Evolutionary conservation across 192 early-diverging fungal species (phyloP).

Genomic region (Allomyces javanicus): DNA sequence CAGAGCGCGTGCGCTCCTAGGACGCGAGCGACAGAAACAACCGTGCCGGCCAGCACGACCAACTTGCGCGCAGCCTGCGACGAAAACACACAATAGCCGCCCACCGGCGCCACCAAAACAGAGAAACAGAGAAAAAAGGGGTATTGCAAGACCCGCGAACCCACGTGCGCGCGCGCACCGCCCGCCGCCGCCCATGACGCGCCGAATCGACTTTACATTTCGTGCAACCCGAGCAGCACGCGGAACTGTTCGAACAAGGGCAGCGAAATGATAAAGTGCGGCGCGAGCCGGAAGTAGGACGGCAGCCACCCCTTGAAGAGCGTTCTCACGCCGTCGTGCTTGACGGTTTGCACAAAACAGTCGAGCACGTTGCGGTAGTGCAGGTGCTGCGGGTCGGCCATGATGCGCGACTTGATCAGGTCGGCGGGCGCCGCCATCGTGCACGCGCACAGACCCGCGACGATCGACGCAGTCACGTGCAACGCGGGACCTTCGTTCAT

Average conservation of each 20-base stretch:
- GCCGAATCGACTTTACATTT: too few species aligned
- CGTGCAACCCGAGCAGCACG: neutral
- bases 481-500: neutral
- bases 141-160: too few species aligned
- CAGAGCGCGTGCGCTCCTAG: too few species aligned
- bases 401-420: slow-evolving; percentile 70
- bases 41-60: too few species aligned
- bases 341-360: slow-evolving; percentile 24
- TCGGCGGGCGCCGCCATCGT: slow-evolving; percentile 58
- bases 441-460: slow-evolving; percentile 47
- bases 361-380: slow-evolving; percentile 5
- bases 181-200: too few species aligned
- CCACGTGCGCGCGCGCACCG: too few species aligned
- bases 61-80: too few species aligned
- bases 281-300: slow-evolving; percentile 55
- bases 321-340: slow-evolving; percentile 40
- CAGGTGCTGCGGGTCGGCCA: slow-evolving; percentile 43
- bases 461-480: neutral
- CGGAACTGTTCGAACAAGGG: slow-evolving; percentile 55
- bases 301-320: slow-evolving; percentile 76
- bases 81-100: too few species aligned
- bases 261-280: slow-evolving; percentile 71
- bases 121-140: too few species aligned
- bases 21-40: too few species aligned
- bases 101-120: too few species aligned